These are phyloP conservation scores for Venturia oleaginea DNA, from an alignment of 2,329 filamentous ascomycete genomes.

Conservation along the genomic window DNA sequence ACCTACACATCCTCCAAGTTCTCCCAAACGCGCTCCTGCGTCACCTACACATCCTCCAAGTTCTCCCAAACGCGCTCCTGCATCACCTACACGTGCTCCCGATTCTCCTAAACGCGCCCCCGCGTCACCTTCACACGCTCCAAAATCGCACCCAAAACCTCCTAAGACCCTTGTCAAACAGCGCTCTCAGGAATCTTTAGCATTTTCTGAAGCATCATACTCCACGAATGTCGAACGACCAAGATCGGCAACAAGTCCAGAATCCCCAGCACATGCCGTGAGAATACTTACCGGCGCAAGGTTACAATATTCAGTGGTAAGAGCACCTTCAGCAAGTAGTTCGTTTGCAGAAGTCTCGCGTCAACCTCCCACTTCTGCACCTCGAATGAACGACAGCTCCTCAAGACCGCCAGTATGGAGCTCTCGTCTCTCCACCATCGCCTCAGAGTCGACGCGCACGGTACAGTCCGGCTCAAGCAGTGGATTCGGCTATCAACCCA, in stretches of 20 bases:
- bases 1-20: neutral
- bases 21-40: neutral
- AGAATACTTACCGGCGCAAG: slow-evolving; percentile 22
- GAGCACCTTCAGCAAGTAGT: slow-evolving; percentile 27
- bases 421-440: slow-evolving; percentile 17
- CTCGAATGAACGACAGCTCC: slow-evolving; percentile 28
- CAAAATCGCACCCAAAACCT: neutral
- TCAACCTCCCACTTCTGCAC: slow-evolving; percentile 17
- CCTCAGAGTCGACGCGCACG: slow-evolving; percentile 16
- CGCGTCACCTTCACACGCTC: neutral
- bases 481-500: neutral
- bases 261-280: slow-evolving; percentile 15
- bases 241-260: slow-evolving; percentile 15
- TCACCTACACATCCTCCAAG: neutral
- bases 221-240: slow-evolving; percentile 22
- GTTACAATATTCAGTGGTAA: slow-evolving; percentile 27
- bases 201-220: slow-evolving; percentile 28
- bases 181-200: slow-evolving; percentile 26
- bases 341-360: slow-evolving; percentile 26
- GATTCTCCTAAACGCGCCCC: neutral
- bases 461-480: slow-evolving; percentile 8
- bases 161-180: slow-evolving; percentile 15
- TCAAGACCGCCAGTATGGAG: slow-evolving; percentile 15
- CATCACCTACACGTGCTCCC: neutral
- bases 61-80: neutral